A percentile compares a stretch with the other conserved stretches of the same genome.
phyloP scores from a whole-genome alignment of 2,329 filamentous ascomycete species.

The Clonostachys sp. region DNA sequence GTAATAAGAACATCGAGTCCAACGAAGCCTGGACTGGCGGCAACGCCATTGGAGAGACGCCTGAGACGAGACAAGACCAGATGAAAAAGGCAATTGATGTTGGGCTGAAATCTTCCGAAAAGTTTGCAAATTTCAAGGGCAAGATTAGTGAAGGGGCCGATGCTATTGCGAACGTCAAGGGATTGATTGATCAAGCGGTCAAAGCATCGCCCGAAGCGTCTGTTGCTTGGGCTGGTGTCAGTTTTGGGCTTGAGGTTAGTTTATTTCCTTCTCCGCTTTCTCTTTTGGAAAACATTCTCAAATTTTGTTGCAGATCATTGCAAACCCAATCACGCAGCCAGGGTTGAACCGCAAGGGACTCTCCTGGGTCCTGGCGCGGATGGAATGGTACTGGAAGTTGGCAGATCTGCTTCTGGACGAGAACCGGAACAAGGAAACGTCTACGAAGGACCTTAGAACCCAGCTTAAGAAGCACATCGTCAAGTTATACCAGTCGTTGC shows the following conservation, averaged over 20 bases:
- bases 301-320: conserved; percentile 14
- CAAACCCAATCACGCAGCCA: conserved; percentile 16
- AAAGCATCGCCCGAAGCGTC: conserved; percentile 21
- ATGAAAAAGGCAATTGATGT: too few species aligned
- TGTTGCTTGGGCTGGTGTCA: conserved; percentile 27
- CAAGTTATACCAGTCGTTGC: conserved; percentile 22
- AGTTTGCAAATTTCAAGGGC: conserved; percentile 11
- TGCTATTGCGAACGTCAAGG: conserved; percentile 6
- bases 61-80: too few species aligned
- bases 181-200: conserved; percentile 12
- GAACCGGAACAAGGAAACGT: conserved; percentile 2
- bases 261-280: neutral
- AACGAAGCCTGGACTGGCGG: too few species aligned
- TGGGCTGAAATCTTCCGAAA: too few species aligned
- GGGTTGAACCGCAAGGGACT: conserved; percentile 20
- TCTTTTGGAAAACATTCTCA: neutral
- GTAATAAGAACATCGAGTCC: too few species aligned
- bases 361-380: conserved; percentile 20
- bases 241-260: conserved; percentile 22
- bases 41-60: too few species aligned
- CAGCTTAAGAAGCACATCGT: conserved; percentile 19
- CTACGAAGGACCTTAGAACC: conserved; percentile 5
- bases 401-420: conserved; percentile 15
- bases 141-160: conserved; percentile 13
- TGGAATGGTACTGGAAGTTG: conserved; percentile 29